Base-by-base conservation (phyloP, 1,284 basidiomycete species). In the Hypsizygus ulmarius region DNA sequence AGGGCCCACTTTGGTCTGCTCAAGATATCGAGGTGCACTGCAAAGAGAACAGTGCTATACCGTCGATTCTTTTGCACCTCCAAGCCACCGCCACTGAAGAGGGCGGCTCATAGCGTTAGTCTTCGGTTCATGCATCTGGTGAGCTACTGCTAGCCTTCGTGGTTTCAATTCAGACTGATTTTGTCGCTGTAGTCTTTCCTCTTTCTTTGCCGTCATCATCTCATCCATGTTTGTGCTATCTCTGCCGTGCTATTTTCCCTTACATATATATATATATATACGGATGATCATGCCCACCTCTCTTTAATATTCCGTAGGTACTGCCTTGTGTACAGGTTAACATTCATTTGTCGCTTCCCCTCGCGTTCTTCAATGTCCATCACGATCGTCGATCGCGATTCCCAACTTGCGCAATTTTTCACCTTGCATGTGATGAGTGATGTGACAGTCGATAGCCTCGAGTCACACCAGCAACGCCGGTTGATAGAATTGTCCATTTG, bases 31-130 rank as follows among this genome's bases (percentile, higher is more conserved):
- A 83, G 66, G 67, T 80, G 59, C 77, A 84, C 39, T 88, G 85
- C 60, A 75, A 75, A 51, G 85, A 88, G 61, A 88, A 87, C 53
- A 86, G 86, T 60, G 74, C 80, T 15, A 82, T 88, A 33, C 69
- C 79, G 10, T 66, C 75, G 34, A 75, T 87, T 42, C 68, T 86
- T 28, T 76, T 80, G 42, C 71, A 77, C 52, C 58, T 83, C 27
- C 71, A 79, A 59, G 69, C 75, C 19, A 67, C 70, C 7, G 58
- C 69, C 34, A 68, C 70, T 35, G 75, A 70, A 41, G 59, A 64
- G 48, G 58, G 44, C 34, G 41, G 39, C 27, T 53, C 48, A 40
- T 57, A 57, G 49, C 39, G 38, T 15, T 16, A 11, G 33, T 29
- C 41, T 15, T 39, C 27, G 34, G 35, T 28, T 43, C 29, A 33